phyloP scores from a whole-genome alignment of 352 stramenopile genomes.

The Globisporangium cederbergense region DNA sequence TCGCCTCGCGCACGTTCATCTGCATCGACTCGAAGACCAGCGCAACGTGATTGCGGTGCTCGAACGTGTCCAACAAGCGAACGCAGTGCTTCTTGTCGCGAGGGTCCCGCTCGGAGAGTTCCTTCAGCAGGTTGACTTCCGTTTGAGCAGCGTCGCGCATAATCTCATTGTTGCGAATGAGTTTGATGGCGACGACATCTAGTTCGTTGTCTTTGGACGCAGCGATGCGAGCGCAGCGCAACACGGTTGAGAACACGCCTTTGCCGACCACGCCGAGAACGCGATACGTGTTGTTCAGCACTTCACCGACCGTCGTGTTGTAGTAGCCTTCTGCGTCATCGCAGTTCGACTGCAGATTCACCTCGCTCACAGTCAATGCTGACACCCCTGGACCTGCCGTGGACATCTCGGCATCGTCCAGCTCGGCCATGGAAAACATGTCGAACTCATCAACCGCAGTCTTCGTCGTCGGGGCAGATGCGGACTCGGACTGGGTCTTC shows the following conservation, averaged over 20 bases:
- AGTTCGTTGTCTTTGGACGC: slow-evolving; percentile 18
- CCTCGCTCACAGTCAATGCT: slow-evolving; percentile 36
- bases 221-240: slow-evolving; percentile 88
- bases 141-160: slow-evolving; percentile 95
- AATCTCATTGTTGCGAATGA: slow-evolving; percentile 96
- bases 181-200: slow-evolving; percentile 76
- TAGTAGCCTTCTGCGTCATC: slow-evolving; percentile 99
- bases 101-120: slow-evolving; percentile 63
- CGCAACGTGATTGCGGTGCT: slow-evolving; percentile 93
- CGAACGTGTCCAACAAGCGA: slow-evolving; percentile 79
- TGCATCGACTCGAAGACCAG: slow-evolving; percentile 97
- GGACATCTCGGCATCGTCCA: slow-evolving; percentile 46
- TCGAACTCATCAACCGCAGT: slow-evolving; percentile 73
- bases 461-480: background rate
- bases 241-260: slow-evolving; percentile 97
- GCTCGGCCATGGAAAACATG: slow-evolving; percentile 83
- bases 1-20: slow-evolving; percentile 95
- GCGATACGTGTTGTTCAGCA: slow-evolving; percentile 90
- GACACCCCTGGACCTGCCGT: slow-evolving; percentile 20
- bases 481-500: background rate
- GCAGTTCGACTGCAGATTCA: slow-evolving; percentile 85
- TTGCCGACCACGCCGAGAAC: slow-evolving; percentile 95
- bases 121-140: slow-evolving; percentile 78
- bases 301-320: slow-evolving; percentile 91
- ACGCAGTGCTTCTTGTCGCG: slow-evolving; percentile 87